Evolutionary conservation across 2,329 filamentous ascomycete species (phyloP).

Genomic region (Colletotrichum sojae): DNA sequence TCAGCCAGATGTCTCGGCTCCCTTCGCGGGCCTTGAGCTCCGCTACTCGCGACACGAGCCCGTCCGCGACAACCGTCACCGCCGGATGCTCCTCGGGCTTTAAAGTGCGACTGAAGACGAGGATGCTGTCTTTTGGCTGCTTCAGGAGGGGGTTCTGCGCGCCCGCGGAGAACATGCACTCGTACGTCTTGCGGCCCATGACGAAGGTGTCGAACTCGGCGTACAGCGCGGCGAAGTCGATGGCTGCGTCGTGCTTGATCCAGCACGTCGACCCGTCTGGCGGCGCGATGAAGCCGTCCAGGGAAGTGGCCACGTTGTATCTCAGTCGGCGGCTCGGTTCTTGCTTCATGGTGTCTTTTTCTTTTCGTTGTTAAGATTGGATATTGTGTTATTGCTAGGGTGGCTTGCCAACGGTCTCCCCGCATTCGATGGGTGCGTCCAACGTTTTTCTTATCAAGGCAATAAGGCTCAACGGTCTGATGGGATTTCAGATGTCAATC

Average conservation of each 20-base stretch:
- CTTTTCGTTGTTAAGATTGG: neutral
- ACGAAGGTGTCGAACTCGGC: slow-evolving; percentile 50
- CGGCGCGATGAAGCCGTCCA: slow-evolving; percentile 54
- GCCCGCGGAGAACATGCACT: slow-evolving; percentile 44
- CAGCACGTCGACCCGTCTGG: slow-evolving; percentile 47
- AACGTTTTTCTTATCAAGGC: neutral
- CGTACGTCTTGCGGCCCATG: slow-evolving; percentile 54
- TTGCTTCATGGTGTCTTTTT: slow-evolving; percentile 2
- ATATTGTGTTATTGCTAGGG: no score
- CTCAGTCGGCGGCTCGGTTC: slow-evolving; percentile 42
- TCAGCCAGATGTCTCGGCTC: slow-evolving; percentile 52
- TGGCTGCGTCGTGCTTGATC: slow-evolving; percentile 50
- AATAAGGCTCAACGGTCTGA: neutral
- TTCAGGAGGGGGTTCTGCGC: slow-evolving; percentile 44
- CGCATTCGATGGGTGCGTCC: no score
- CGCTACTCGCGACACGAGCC: slow-evolving; percentile 42
- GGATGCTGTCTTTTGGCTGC: slow-evolving; percentile 43
- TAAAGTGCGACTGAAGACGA: slow-evolving; percentile 48
- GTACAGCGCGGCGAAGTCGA: slow-evolving; percentile 52
- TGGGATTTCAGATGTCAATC: slow-evolving; percentile 2
- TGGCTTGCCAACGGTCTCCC: slow-evolving; percentile 22
- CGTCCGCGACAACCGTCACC: slow-evolving; percentile 45
- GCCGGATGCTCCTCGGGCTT: slow-evolving; percentile 41
- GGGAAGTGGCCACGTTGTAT: slow-evolving; percentile 52
- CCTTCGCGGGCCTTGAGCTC: slow-evolving; percentile 42